Evolutionary conservation across 2,329 filamentous ascomycete species (phyloP).

Genomic region (Aureobasidium sp.): DNA sequence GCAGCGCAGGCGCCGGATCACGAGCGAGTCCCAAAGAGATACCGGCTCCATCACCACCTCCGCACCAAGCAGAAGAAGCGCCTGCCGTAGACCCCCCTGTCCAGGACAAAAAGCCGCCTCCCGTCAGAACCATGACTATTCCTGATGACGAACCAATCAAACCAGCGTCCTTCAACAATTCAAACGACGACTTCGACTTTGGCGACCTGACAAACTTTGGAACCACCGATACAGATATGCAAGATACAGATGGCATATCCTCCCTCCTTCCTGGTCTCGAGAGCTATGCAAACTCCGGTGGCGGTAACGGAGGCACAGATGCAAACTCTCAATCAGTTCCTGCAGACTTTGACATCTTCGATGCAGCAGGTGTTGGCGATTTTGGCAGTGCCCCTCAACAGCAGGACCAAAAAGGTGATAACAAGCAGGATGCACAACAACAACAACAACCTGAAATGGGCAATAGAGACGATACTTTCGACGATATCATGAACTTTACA

Average conservation of each 20-base stretch:
- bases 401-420: neutral
- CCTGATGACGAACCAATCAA: neutral
- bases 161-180: neutral
- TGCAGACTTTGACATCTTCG: slow-evolving; percentile 13
- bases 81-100: neutral
- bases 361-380: slow-evolving; percentile 6
- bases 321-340: neutral
- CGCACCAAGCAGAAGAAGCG: neutral
- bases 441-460: slow-evolving; percentile 20
- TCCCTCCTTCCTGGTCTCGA: slow-evolving; percentile 36
- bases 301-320: neutral
- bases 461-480: slow-evolving; percentile 23
- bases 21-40: slow-evolving; percentile 17
- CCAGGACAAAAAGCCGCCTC: neutral
- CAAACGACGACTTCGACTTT: slow-evolving; percentile 15
- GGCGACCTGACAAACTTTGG: slow-evolving; percentile 22
- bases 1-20: slow-evolving; percentile 18
- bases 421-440: neutral
- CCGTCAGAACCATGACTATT: neutral
- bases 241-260: slow-evolving; percentile 27
- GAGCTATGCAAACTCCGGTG: slow-evolving; percentile 32
- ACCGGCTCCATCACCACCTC: neutral
- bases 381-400: neutral
- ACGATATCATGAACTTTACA: slow-evolving; percentile 31
- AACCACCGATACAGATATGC: slow-evolving; percentile 16